Evolutionary conservation across 163 green algal genomes (phyloP).

Genomic region (Scenedesmus sp.): DNA sequence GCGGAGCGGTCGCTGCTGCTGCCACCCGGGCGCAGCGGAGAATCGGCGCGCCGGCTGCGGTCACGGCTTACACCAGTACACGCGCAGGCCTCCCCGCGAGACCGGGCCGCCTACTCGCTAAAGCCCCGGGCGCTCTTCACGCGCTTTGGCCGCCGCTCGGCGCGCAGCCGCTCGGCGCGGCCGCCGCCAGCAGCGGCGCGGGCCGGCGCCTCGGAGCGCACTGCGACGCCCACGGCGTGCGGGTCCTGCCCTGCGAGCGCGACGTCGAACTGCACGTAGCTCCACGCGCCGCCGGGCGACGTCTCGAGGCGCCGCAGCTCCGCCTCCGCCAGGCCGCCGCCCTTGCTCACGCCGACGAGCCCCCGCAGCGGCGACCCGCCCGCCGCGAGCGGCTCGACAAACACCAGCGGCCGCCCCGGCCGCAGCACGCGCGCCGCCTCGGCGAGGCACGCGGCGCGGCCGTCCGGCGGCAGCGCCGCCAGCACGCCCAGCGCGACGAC

Average conservation of each 20-base stretch:
- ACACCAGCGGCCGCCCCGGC: slow-evolving; percentile 54
- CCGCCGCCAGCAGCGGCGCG: too few relatives aligned
- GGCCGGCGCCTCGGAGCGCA: slow-evolving; percentile 19
- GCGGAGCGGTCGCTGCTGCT: too few relatives aligned
- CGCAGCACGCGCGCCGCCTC: slow-evolving; percentile 50
- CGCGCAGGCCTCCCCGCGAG: too few relatives aligned
- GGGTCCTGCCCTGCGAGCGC: slow-evolving; percentile 38
- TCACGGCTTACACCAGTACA: too few relatives aligned
- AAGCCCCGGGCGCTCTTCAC: too few relatives aligned
- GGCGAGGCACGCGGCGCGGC: slow-evolving; percentile 41
- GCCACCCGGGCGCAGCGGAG: too few relatives aligned
- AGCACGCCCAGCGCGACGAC: slow-evolving; percentile 49
- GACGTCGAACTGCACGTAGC: slow-evolving; percentile 31
- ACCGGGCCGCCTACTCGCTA: too few relatives aligned
- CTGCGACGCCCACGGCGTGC: slow-evolving; percentile 39
- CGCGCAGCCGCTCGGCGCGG: too few relatives aligned
- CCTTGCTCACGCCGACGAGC: slow-evolving; percentile 24
- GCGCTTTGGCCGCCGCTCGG: too few relatives aligned
- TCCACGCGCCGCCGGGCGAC: background rate
- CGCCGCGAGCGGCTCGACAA: slow-evolving; percentile 47
- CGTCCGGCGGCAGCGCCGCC: slow-evolving; percentile 20
- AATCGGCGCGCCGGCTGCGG: too few relatives aligned
- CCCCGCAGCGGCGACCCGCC: slow-evolving; percentile 36
- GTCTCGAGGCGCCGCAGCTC: slow-evolving; percentile 7
- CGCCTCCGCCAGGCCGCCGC: slow-evolving; percentile 2